A percentile compares a stretch with the other conserved stretches of the same genome.
Evolutionary conservation across 1,284 basidiomycete genomes (phyloP).

Genomic region (Anthracocystis walkeri): DNA sequence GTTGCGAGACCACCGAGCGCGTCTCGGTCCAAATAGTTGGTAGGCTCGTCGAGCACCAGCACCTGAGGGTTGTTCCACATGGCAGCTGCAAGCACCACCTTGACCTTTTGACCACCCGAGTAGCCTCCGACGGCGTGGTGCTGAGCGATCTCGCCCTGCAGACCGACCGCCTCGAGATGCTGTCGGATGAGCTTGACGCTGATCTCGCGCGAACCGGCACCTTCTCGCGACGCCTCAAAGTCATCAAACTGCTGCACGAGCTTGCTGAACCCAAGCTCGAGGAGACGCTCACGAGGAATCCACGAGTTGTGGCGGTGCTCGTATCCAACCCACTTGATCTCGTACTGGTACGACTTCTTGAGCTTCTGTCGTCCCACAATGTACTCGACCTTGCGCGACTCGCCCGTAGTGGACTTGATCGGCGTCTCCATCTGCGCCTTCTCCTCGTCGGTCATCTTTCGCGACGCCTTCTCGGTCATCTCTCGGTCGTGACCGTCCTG

Average conservation of each 20-base stretch:
- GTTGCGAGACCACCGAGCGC: constrained; percentile 90
- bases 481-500: constrained; percentile 98
- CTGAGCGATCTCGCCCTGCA: constrained; percentile 76
- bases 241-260: constrained; percentile 96
- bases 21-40: constrained; percentile 81
- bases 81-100: constrained; percentile 74
- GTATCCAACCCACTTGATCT: constrained; percentile 95
- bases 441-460: constrained; percentile 89
- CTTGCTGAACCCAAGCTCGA: constrained; percentile 91
- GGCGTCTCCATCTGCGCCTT: constrained; percentile 83
- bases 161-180: constrained; percentile 78
- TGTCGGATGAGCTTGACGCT: constrained; percentile 68
- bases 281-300: constrained; percentile 88
- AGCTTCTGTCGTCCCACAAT: constrained; percentile 97
- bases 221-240: constrained; percentile 84
- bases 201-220: constrained; percentile 77
- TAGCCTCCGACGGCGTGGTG: constrained; percentile 67
- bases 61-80: constrained; percentile 69
- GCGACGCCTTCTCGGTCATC: constrained; percentile 88
- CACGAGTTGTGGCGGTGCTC: constrained; percentile 94
- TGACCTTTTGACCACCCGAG: constrained; percentile 86
- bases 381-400: constrained; percentile 86
- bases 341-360: constrained; percentile 92
- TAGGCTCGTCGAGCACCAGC: constrained; percentile 76
- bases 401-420: constrained; percentile 91